Conservation (phyloP, 139 green algal species). For the Chlorella vulgaris region DNA sequence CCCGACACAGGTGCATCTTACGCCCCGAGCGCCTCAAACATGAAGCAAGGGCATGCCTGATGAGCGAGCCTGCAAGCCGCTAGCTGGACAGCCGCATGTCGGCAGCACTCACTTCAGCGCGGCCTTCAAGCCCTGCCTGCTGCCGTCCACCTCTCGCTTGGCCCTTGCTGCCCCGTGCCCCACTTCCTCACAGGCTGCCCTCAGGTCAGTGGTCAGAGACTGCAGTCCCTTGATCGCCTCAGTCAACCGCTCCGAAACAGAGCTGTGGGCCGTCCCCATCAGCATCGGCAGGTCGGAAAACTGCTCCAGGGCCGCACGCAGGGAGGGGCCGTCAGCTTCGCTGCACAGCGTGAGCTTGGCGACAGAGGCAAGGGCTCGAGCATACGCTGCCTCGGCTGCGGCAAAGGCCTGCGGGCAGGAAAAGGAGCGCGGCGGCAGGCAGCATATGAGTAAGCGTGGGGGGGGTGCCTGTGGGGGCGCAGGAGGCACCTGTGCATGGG, state of each 20-base stretch:
- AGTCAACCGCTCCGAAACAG: slow-evolving; percentile 14
- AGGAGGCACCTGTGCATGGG: too few relatives aligned
- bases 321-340: slow-evolving; percentile 47
- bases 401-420: slow-evolving; percentile 40
- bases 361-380: slow-evolving; percentile 34
- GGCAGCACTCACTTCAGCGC: slow-evolving; percentile 31
- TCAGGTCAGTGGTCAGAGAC: slow-evolving; percentile 11
- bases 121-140: slow-evolving; percentile 35
- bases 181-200: slow-evolving; percentile 16
- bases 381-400: slow-evolving; percentile 47
- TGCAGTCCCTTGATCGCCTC: slow-evolving; percentile 15
- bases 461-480: too few relatives aligned
- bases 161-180: slow-evolving; percentile 13
- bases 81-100: too few relatives aligned
- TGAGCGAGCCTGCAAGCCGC: too few relatives aligned
- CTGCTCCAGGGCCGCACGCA: slow-evolving; percentile 42
- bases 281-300: slow-evolving; percentile 45
- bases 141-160: slow-evolving; percentile 40
- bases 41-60: too few relatives aligned
- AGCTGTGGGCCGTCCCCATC: slow-evolving; percentile 35
- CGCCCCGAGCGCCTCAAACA: too few relatives aligned
- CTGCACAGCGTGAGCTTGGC: slow-evolving; percentile 40
- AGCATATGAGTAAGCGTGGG: neutral
- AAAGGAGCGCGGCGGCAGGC: neutral
- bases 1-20: too few relatives aligned